A percentile compares a stretch with the other conserved stretches of the same genome.
These are phyloP conservation scores for Ogataea nitratoaversa DNA, from an alignment of 805 yeast genomes.

Conservation along the genomic window DNA sequence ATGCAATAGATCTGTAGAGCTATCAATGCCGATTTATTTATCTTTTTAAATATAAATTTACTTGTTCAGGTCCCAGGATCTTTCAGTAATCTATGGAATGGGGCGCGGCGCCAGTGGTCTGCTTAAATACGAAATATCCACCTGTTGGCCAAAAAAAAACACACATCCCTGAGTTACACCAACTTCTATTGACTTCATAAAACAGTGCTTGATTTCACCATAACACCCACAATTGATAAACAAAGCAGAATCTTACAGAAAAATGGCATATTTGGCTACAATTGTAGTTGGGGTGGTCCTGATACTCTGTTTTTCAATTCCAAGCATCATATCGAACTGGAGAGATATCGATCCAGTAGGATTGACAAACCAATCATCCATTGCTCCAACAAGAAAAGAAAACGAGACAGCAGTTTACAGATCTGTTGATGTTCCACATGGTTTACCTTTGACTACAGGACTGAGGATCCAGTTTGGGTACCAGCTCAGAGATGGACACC, in stretches of 20 bases:
- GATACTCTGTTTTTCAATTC: slow-evolving; percentile 18
- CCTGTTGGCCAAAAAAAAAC: no score
- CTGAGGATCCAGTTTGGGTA: slow-evolving; percentile 61
- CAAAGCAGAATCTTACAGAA: not conserved
- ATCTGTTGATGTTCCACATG: slow-evolving; percentile 70
- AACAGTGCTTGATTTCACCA: no score
- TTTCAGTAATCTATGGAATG: no score
- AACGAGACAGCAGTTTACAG: slow-evolving; percentile 75
- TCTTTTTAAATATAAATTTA: no score
- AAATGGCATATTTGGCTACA: slow-evolving; percentile 4
- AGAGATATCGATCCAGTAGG: slow-evolving; percentile 59
- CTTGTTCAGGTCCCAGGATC: no score
- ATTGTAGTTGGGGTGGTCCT: slow-evolving; percentile 8
- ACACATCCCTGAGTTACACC: no score
- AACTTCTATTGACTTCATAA: no score
- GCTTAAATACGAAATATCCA: no score
- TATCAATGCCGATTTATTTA: not conserved
- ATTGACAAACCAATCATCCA: slow-evolving; percentile 58
- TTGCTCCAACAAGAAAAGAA: slow-evolving; percentile 57
- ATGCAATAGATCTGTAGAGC: no score
- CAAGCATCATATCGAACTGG: slow-evolving; percentile 28
- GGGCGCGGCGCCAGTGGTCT: no score
- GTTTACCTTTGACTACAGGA: slow-evolving; percentile 65
- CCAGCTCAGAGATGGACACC: slow-evolving; percentile 66
- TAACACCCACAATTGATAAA: no score